Base-by-base conservation (phyloP, 1,139 yeast species). In the Candida sojae region DNA sequence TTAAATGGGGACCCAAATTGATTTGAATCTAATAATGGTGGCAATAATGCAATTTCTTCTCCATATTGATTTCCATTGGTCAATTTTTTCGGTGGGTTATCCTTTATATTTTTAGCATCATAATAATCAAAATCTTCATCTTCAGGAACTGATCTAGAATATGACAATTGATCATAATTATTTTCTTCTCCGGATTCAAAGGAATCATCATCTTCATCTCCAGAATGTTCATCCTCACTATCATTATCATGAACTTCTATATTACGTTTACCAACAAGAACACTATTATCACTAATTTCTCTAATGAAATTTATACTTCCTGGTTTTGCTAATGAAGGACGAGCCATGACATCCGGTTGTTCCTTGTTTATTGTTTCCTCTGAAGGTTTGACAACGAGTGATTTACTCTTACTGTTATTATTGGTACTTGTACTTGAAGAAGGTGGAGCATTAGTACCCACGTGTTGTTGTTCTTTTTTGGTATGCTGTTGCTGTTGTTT, bases 1-100 rank as follows among this genome's bases (percentile, higher is more conserved):
- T 64, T 62, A 47, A 68, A 69, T 5, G 77, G 77, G 9, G 72
- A 67, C 2, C 73, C 77, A 54, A 70, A 70, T 35, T 46, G 48
- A 1, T 52, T 33, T 9, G 49, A 39, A 26, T 51, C 54, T 13
- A 53, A 35, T 29, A 53, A 49, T n/a, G 48, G 48, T 6, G 57
- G 54, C 6, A 52, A 42, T 45, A 49, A 48, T 48, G 42, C 53
- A 58, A 70, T 67, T 57, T 71, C 76, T 48, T 70, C 67, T 38
- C 66, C 71, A 50, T 53, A 66, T 17, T 62, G 53, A 8, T 57
- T 46, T 9, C 47, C 45, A 38, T 60, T 60, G 6, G 55, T 36
- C 21, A 66, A 44, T 47, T 66, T 63, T 5, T 47, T 62, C 1
- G 76, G 70, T 4, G 73, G 72, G 48, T 66, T 55, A 31, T 57